Evolutionary conservation across 441 rosid species (phyloP).

Genomic region (Mallotus japonicus): DNA sequence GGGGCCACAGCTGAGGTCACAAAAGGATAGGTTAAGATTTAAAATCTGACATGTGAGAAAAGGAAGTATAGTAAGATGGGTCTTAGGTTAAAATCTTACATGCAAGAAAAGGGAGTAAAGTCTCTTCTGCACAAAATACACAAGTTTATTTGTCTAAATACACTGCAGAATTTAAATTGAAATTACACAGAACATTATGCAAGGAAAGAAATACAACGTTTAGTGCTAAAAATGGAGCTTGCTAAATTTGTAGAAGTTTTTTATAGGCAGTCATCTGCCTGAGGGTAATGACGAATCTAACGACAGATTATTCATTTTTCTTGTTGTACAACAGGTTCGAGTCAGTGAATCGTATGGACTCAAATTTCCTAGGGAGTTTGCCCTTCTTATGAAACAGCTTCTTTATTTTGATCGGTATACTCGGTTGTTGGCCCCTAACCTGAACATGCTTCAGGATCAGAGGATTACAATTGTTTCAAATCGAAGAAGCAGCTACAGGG

Average conservation of each 20-base stretch:
- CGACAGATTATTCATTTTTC: not conserved
- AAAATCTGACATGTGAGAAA: not conserved
- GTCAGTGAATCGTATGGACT: constrained; percentile 92
- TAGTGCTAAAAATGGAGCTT: not conserved
- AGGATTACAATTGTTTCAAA: constrained; percentile 74
- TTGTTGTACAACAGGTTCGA: constrained; percentile 48
- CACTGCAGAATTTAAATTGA: not conserved
- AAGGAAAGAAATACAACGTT: not conserved
- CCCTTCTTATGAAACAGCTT: constrained; percentile 94
- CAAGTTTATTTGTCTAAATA: not conserved
- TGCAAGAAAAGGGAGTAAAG: no score
- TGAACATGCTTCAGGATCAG: constrained; percentile 99
- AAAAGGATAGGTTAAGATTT: not conserved
- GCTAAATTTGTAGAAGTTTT: not conserved
- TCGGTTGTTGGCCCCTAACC: constrained; percentile 79
- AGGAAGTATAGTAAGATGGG: not conserved
- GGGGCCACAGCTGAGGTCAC: not conserved
- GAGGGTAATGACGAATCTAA: not conserved
- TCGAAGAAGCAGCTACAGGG: constrained; percentile 49
- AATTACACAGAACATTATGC: not conserved
- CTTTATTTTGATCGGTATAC: constrained; percentile 94
- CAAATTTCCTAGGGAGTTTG: constrained; percentile 89
- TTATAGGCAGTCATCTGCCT: not conserved
- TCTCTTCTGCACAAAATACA: no score
- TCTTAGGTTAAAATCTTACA: no score